phyloP scores from a whole-genome alignment of 2,329 filamentous ascomycete species.

The Pseudogymnoascus sp. region DNA sequence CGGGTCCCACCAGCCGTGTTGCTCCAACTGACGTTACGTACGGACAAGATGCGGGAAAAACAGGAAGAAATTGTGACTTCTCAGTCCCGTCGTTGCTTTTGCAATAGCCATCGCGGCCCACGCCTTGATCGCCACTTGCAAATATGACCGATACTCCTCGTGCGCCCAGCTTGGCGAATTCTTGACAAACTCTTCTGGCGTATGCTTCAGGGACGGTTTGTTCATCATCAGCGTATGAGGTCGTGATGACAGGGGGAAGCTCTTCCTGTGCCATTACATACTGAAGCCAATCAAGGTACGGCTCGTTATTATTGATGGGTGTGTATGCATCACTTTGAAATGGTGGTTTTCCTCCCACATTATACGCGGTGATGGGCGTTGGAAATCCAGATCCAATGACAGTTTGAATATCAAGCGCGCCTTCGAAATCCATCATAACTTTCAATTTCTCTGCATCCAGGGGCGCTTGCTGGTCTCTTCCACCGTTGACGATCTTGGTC shows the following conservation, averaged over 20 bases:
- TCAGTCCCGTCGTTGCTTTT: constrained; percentile 50
- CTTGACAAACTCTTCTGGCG: constrained; percentile 44
- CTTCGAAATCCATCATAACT: constrained; percentile 37
- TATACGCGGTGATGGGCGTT: constrained; percentile 45
- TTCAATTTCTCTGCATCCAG: not conserved
- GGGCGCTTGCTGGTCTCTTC: not conserved
- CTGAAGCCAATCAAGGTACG: constrained; percentile 48
- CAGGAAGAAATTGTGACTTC: constrained; percentile 44
- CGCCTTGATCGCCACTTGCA: constrained; percentile 45
- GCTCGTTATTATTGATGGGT: constrained; percentile 42
- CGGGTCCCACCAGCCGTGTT: constrained; percentile 22
- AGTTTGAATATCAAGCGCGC: constrained; percentile 49
- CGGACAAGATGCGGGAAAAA: constrained; percentile 45
- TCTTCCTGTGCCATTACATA: constrained; percentile 40
- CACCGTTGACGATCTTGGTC: not conserved
- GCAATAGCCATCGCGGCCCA: constrained; percentile 40
- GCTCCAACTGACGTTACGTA: constrained; percentile 23
- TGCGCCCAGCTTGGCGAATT: constrained; percentile 46
- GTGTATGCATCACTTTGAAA: constrained; percentile 38
- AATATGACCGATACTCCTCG: constrained; percentile 46
- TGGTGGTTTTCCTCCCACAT: constrained; percentile 48
- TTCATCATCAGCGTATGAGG: constrained; percentile 54
- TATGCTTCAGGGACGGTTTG: constrained; percentile 45
- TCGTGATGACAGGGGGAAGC: constrained; percentile 49
- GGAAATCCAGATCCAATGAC: constrained; percentile 48